Evolutionary conservation across 2,329 filamentous ascomycete species (phyloP).

Genomic region (Scedosporium apiospermum): DNA sequence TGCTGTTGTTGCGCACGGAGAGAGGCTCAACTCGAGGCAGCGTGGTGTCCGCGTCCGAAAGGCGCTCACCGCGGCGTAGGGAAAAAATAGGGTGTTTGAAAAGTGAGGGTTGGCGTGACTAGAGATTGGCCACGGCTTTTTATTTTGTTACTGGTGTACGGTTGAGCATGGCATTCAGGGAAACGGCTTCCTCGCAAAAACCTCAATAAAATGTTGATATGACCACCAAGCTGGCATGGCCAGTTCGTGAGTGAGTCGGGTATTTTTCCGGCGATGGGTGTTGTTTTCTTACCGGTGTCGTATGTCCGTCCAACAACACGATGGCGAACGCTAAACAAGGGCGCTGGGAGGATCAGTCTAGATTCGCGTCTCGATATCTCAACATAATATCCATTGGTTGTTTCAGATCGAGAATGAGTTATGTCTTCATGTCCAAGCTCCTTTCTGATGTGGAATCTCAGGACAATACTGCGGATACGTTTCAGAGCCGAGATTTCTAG

Average conservation of each 20-base stretch:
- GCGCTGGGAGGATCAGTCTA: too few species aligned
- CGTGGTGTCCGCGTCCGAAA: constrained; percentile 61
- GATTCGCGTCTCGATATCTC: too few species aligned
- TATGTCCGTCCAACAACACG: background rate
- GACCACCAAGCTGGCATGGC: background rate
- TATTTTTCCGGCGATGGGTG: background rate
- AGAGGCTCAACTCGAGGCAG: constrained; percentile 73
- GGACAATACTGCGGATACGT: too few species aligned
- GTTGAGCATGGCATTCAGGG: constrained; percentile 8
- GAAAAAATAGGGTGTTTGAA: constrained; percentile 11
- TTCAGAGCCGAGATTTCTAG: too few species aligned
- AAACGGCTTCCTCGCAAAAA: constrained; percentile 6
- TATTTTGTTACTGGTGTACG: constrained; percentile 8
- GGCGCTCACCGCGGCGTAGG: constrained; percentile 57
- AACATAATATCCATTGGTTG: too few species aligned
- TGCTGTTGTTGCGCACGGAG: constrained; percentile 47
- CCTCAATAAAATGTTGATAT: constrained; percentile 7
- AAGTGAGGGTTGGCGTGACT: constrained; percentile 6
- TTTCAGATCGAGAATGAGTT: too few species aligned
- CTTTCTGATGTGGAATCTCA: too few species aligned
- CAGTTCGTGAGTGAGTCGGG: background rate
- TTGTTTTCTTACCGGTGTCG: background rate
- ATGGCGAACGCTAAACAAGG: too few species aligned
- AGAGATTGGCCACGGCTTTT: constrained; percentile 6
- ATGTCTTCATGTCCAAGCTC: too few species aligned